Conservation (phyloP, 1,284 basidiomycete genomes). For the Microbotryomycetes sp. region DNA sequence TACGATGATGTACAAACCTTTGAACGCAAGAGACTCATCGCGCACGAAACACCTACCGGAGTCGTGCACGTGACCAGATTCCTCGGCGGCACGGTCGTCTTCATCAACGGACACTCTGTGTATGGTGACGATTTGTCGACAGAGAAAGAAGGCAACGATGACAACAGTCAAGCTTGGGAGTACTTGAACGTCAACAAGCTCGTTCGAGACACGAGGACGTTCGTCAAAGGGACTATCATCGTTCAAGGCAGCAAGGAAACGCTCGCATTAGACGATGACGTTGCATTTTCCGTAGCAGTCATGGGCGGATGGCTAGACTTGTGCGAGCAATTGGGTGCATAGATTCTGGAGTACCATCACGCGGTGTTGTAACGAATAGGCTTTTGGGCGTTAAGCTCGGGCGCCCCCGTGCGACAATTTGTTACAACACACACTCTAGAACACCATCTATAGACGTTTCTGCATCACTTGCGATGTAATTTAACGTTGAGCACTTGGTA, state of each 20-base stretch:
- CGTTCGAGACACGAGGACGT: conserved; percentile 17
- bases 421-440: background rate
- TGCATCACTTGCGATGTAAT: conserved; percentile 6
- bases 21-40: background rate
- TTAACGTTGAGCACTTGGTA: conserved; percentile 19
- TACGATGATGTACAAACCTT: background rate
- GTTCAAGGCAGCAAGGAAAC: conserved; percentile 30
- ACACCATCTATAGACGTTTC: background rate
- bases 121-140: background rate
- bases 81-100: background rate
- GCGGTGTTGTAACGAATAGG: no score
- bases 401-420: no score
- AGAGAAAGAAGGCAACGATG: no score
- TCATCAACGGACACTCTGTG: background rate
- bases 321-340: background rate
- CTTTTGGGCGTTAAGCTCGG: no score
- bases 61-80: background rate
- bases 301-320: background rate
- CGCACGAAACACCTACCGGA: background rate
- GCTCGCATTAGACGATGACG: background rate
- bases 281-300: background rate
- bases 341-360: no score
- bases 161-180: background rate
- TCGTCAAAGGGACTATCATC: conserved; percentile 25
- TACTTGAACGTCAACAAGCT: conserved; percentile 4